Conservation (phyloP, 2,329 filamentous ascomycete genomes). For the Trichoderma oligosporum region DNA sequence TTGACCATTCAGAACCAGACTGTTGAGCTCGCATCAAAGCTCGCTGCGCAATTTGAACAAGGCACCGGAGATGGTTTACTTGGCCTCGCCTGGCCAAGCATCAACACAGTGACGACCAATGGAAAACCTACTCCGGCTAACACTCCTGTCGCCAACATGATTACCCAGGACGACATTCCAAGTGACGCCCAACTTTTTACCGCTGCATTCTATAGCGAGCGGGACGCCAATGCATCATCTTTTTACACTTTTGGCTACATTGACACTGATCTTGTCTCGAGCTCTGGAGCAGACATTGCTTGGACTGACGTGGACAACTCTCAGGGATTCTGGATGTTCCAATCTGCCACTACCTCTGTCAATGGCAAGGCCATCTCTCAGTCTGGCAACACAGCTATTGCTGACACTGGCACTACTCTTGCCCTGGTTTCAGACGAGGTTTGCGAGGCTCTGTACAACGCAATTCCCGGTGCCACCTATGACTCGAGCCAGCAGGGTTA, state of each 20-base stretch:
- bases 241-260: conserved; percentile 70
- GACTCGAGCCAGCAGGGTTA: conserved; percentile 41
- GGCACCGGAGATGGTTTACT: conserved; percentile 43
- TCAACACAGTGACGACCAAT: conserved; percentile 42
- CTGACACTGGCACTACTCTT: conserved; percentile 60
- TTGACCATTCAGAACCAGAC: conserved; percentile 41
- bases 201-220: conserved; percentile 34
- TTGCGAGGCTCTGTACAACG: conserved; percentile 45
- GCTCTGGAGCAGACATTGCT: conserved; percentile 59
- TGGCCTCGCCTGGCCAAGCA: conserved; percentile 41
- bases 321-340: conserved; percentile 59
- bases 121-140: conserved; percentile 43
- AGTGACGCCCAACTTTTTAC: conserved; percentile 25
- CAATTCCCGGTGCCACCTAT: conserved; percentile 42
- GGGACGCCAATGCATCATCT: conserved; percentile 40
- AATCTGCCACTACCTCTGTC: conserved; percentile 24
- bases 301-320: conserved; percentile 61
- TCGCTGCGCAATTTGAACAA: conserved; percentile 40
- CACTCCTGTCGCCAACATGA: conserved; percentile 53
- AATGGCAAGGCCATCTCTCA: conserved; percentile 19
- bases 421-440: conserved; percentile 54
- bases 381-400: conserved; percentile 46
- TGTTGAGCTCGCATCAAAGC: conserved; percentile 40
- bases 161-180: conserved; percentile 38
- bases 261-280: conserved; percentile 50